Base-by-base conservation (phyloP, 352 stramenopile species). In the Pythium utonaiense region DNA sequence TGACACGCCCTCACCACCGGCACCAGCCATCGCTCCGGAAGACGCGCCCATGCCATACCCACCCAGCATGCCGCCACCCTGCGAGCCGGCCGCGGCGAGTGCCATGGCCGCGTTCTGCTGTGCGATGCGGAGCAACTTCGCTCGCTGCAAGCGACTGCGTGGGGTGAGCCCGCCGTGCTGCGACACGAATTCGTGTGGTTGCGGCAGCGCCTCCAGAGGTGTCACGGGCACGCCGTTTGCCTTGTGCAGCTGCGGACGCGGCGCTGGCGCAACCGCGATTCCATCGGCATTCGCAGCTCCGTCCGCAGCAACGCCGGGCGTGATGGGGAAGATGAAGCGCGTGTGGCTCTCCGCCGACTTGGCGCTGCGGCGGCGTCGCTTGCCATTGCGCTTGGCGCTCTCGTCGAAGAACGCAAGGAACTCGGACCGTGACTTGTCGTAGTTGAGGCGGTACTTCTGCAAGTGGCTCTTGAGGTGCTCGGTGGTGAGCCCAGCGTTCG, bases 401-500 rank as follows among this genome's bases (percentile, higher is more conserved):
- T 86, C 77, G 58, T 95, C 83, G 60, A 90, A 93, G 61, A 83
- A 89, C 57, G 88, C 78, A 28, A 95, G 76, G 64, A 95, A 95
- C 62, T 95, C 81, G 53, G 75, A 68, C 7, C 85, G 78, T 19
- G 83, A 93, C 27, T 80, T 79, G 42, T 95, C 83, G 57, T 93
- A 93, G 57, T 95, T 91, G 52, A 95, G 78, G 9, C 85, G 85
- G 63, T 91, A 95, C 67, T 95, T 95, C 58, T 95, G 85, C 66
- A 95, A 47, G 66, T 95, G 85, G 45, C 80, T 91, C 74, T 95
- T 95, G 27, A 95, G 71, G 31, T 93, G 85, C 60, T 92, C 85
- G 24, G 85, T 94, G 33, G 85, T 94, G 41, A 92, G 74, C 17
- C 79, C 81, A 19, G 72, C 78, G 73, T 6, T 75, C 71, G 0